phyloP scores from a whole-genome alignment of 2,329 filamentous ascomycete species.

The Phaeosphaeriaceae sp. region DNA sequence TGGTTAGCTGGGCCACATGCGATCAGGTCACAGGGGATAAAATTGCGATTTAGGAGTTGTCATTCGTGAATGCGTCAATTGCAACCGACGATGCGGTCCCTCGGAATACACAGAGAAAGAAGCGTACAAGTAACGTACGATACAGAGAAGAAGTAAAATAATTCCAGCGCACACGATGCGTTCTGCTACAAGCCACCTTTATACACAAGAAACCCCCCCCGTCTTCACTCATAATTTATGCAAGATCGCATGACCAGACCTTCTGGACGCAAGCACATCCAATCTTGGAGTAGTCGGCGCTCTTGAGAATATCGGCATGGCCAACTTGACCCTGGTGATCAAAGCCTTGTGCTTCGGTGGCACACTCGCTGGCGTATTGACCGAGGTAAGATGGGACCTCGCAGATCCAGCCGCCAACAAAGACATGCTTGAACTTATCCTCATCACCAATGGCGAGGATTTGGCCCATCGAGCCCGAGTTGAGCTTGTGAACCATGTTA shows the following conservation, averaged over 20 bases:
- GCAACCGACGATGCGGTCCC: conserved; percentile 11
- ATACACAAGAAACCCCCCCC: conserved; percentile 7
- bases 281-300: conserved; percentile 35
- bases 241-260: conserved; percentile 44
- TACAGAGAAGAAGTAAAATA: conserved; percentile 23
- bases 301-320: conserved; percentile 41
- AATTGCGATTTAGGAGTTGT: conserved; percentile 8
- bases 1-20: no score
- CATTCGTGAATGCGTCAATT: conserved; percentile 21
- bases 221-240: conserved; percentile 19
- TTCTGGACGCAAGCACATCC: conserved; percentile 29
- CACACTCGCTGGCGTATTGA: conserved; percentile 32
- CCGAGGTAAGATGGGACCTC: conserved; percentile 35
- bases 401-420: conserved; percentile 46
- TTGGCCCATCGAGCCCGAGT: conserved; percentile 36
- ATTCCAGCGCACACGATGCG: conserved; percentile 17
- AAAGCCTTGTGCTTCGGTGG: conserved; percentile 33
- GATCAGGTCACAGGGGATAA: neutral
- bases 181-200: conserved; percentile 21
- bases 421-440: conserved; percentile 36
- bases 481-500: conserved; percentile 42
- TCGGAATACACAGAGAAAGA: conserved; percentile 13
- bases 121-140: conserved; percentile 18
- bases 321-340: conserved; percentile 38
- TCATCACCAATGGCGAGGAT: conserved; percentile 35